Conservation (phyloP, 805 yeast genomes). For the Metschnikowia lochheadii region DNA sequence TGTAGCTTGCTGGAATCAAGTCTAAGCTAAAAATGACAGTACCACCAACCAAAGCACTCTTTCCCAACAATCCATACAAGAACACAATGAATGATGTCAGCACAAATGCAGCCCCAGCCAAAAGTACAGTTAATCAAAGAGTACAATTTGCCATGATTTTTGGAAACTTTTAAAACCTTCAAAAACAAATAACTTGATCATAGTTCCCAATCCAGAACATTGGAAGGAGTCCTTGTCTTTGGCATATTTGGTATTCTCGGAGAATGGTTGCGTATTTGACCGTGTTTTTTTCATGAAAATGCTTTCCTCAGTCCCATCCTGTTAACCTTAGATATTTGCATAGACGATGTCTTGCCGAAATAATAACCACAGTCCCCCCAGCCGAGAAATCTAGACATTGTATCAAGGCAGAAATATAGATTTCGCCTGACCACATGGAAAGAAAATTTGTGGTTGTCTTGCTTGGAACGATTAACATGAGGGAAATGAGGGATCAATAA, state of each 20-base stretch:
- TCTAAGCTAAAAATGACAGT: conserved; percentile 53
- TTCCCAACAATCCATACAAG: conserved; percentile 71
- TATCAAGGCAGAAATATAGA: no score
- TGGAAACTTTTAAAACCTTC: conserved; percentile 94
- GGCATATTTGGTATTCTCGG: conserved; percentile 11
- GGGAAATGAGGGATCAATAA: no score
- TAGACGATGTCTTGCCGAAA: no score
- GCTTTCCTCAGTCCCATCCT: no score
- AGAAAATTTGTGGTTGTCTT: no score
- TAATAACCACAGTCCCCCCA: no score
- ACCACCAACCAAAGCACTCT: conserved; percentile 86
- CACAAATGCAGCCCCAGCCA: conserved; percentile 70
- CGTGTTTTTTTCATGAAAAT: no score
- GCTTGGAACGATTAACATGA: no score
- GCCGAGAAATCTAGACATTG: no score
- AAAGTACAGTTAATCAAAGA: conserved; percentile 29
- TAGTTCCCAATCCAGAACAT: conserved; percentile 78
- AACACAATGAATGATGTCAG: conserved; percentile 61
- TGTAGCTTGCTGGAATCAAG: conserved; percentile 70
- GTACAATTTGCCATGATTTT: conserved; percentile 87
- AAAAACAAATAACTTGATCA: conserved; percentile 53
- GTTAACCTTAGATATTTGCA: no score
- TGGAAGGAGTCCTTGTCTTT: conserved; percentile 18
- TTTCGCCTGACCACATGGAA: no score
- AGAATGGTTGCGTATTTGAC: no score